These are phyloP conservation scores for Cryomyces minteri DNA, from an alignment of 495 filamentous ascomycete genomes.

Conservation along the genomic window DNA sequence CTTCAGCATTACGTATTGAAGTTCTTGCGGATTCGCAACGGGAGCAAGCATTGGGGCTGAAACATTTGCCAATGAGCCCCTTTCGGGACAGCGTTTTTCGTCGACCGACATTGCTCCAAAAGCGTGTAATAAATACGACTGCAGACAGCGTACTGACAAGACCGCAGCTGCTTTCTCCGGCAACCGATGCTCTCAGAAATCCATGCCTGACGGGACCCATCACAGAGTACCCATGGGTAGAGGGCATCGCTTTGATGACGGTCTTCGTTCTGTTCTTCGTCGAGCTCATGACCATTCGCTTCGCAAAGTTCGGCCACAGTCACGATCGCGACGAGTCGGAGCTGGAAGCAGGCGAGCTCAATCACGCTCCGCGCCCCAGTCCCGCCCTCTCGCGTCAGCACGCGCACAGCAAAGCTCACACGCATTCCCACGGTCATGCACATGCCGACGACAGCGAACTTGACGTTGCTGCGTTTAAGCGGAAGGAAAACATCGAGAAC, in stretches of 20 bases:
- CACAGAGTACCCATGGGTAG: constrained; percentile 65
- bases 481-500: neutral
- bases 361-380: neutral
- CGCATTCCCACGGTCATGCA: neutral
- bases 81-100: neutral
- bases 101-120: neutral
- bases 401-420: neutral
- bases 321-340: constrained; percentile 21
- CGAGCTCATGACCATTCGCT: constrained; percentile 69
- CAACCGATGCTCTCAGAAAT: constrained; percentile 52
- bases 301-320: constrained; percentile 39
- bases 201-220: constrained; percentile 62
- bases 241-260: constrained; percentile 71
- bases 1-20: neutral
- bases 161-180: constrained; percentile 50
- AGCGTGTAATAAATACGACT: neutral
- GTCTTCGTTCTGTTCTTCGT: constrained; percentile 73
- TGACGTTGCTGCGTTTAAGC: too few relatives aligned
- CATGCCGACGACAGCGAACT: neutral
- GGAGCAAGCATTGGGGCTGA: too few relatives aligned
- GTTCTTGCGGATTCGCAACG: too few relatives aligned
- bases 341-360: constrained; percentile 8
- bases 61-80: too few relatives aligned
- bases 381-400: neutral
- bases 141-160: constrained; percentile 1